A percentile compares a stretch with the other conserved stretches of the same genome.
Evolutionary conservation across 768 basidiomycete species (phyloP).

Genomic region (Mycena maculata): DNA sequence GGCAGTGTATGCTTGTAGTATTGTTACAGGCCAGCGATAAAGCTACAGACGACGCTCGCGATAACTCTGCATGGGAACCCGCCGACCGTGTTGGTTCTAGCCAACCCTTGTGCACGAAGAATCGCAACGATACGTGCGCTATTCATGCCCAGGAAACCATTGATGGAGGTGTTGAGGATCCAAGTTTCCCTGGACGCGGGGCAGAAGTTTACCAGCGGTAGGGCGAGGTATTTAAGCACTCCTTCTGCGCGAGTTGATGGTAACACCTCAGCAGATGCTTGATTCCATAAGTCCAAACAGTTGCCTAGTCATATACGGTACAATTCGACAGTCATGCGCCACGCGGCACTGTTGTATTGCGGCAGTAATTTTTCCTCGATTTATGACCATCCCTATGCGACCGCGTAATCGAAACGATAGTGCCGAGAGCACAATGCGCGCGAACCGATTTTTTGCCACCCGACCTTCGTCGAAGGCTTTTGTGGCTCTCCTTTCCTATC

Average conservation of each 20-base stretch:
- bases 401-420: too few relatives aligned
- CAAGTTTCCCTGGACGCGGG: slow-evolving; percentile 8
- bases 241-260: neutral
- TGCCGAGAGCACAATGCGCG: too few relatives aligned
- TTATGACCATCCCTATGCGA: too few relatives aligned
- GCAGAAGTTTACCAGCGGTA: neutral
- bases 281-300: too few relatives aligned
- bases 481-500: too few relatives aligned
- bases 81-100: neutral
- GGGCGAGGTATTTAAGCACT: neutral
- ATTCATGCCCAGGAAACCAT: slow-evolving; percentile 13
- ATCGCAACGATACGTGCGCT: slow-evolving; percentile 16
- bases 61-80: neutral
- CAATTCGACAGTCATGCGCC: too few relatives aligned
- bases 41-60: slow-evolving; percentile 14
- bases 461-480: too few relatives aligned
- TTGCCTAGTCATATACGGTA: too few relatives aligned
- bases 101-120: slow-evolving; percentile 15
- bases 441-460: too few relatives aligned
- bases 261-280: too few relatives aligned
- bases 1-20: slow-evolving; percentile 8
- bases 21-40: slow-evolving; percentile 11
- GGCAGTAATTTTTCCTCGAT: too few relatives aligned
- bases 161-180: neutral
- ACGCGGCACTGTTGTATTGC: too few relatives aligned